Evolutionary conservation across 129 eudicot species (phyloP), one percentile per base, ranked within the genome.

Genomic region (Chrysanthemum lavandulifolium): DNA sequence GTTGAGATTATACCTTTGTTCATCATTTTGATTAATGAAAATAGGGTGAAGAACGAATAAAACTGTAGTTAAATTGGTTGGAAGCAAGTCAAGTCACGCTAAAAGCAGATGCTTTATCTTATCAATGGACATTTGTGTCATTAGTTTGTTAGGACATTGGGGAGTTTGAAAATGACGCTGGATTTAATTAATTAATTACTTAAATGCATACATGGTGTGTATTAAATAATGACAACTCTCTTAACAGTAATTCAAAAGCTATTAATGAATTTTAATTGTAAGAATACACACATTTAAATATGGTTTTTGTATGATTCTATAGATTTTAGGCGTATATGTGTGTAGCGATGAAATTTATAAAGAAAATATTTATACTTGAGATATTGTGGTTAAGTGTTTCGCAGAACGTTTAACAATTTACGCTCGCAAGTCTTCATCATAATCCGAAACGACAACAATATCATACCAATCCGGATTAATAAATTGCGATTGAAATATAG

Each of bases 111-210:
- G 65, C 15, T 25, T 23, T 61, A 47, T 61, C 66, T 36, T 5
- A 12, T 61, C 66, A 61, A 13, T 25, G 11, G 47, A 61, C 23
- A 61, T 13, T 61, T 61, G 36, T 61, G 16, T 61, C 6, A 61
- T 59, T 59, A 59, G 45, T 61, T 61, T 61, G 66, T 27, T 61
- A 61, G 43, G 65, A 61, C 13, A 29, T 13, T 61, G 19, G 43
- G 40, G 3, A 61, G n/a, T 13, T 61, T 61, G 66, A 60, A 60
- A 60, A 60, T 21, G 43, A 60, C 65, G 10, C 13, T 11, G 6
- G 65, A 59, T 18, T 60, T 60, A 15, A 55, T 55, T 16, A 56
- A 56, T 16, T 5, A 56, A 19, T 16, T 5, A 33, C 40, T 36
- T 16, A 5, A 16, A 56, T 60, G 40, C 65, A 60, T 23, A 60